A percentile compares a stretch with the other conserved stretches of the same genome.
phyloP scores from a whole-genome alignment of 371 early-diverging fungal genomes.

The Mortierella sp. region DNA sequence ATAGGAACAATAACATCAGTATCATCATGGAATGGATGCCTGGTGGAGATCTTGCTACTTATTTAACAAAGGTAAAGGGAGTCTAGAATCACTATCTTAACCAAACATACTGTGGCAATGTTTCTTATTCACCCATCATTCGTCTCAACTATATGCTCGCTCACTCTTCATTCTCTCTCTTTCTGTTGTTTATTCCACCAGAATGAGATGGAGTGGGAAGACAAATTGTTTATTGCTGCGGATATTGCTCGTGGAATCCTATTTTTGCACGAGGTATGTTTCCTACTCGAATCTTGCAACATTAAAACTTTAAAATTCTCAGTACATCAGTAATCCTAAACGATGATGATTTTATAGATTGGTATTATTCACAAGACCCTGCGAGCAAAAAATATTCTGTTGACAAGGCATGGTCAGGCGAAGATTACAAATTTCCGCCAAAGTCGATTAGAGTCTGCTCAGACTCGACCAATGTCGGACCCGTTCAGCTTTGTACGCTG shows the following conservation, averaged over 20 bases:
- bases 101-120: no score
- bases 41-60: conserved; percentile 43
- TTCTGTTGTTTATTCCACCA: neutral
- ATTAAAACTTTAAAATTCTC: no score
- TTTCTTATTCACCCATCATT: no score
- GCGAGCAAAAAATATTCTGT: conserved; percentile 51
- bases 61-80: conserved; percentile 34
- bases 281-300: neutral
- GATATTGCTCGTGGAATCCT: conserved; percentile 45
- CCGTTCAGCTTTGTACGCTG: conserved; percentile 56
- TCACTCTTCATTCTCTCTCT: neutral
- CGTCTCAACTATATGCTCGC: no score
- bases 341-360: conserved; percentile 19
- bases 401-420: conserved; percentile 44
- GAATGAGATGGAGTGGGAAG: conserved; percentile 50
- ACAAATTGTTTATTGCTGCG: conserved; percentile 45
- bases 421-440: conserved; percentile 56
- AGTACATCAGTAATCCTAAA: neutral
- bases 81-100: neutral
- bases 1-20: conserved; percentile 45
- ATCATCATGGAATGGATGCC: conserved; percentile 57
- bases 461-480: conserved; percentile 54
- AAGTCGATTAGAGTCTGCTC: conserved; percentile 48
- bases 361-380: conserved; percentile 57
- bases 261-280: conserved; percentile 43